Base-by-base conservation (phyloP, 768 basidiomycete genomes). In the Leccinum rimulosum region DNA sequence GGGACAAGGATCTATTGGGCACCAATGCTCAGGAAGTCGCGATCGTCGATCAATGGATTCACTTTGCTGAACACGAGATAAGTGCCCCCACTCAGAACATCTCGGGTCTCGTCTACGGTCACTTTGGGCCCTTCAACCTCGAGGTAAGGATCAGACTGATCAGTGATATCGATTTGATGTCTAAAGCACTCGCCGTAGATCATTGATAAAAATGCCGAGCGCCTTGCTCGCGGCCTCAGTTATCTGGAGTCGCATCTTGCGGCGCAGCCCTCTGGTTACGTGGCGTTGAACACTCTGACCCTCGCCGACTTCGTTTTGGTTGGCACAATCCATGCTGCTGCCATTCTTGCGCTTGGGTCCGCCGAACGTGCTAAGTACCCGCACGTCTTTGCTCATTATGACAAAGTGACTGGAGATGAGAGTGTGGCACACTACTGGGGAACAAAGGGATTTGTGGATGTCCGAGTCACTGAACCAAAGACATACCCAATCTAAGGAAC, bases 231-330 rank as follows among this genome's bases (percentile, higher is more conserved):
- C 4, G 50, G 35, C 0, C 58, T 66, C 14, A 14, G 28, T 22
- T 50, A 61, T 38, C 62, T 71, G 43, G 70, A 70, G 30, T 54
- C 60, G 0, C 43, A 60, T 6, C 59, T 70, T 22, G 55, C 56
- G 11, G 15, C 31, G 2, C 35, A 47, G 11, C 14, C 61, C 1
- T 63, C 61, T n/a, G 58, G 57, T 8, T 63, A 63, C 28, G 54
- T 69, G 14, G 63, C 60, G 0, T 19, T 51, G 45, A 65, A 61
- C 50, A 56, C 48, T 2, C 27, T 63, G 14, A 67, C 62, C 1
- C 35, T 70, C n/a, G 67, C 67, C 1, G 67, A 69, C 28, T 52
- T 70, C 27, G 27, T 69, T 28, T 14, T 70, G 9, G 61, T 58
- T 25, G 48, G 65, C 25, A 43, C 50, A 6, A 56, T 59, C 5